phyloP scores from a whole-genome alignment of 352 stramenopile genomes.

The Globisporangium viniferum region DNA sequence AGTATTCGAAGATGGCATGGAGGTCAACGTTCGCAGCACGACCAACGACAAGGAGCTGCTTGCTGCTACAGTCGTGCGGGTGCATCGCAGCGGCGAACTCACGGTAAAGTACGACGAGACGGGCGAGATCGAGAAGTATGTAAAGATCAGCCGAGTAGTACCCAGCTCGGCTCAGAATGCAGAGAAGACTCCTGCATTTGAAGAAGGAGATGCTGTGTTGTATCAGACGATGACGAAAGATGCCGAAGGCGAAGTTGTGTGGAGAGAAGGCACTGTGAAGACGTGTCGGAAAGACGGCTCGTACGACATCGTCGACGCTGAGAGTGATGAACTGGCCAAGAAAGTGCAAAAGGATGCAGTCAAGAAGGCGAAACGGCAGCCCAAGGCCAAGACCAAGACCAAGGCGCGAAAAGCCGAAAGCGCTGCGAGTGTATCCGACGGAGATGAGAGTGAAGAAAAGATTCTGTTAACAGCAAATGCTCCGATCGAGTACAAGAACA shows the following conservation, averaged over 20 bases:
- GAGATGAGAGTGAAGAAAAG: slow-evolving; percentile 18
- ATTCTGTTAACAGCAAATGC: slow-evolving; percentile 20
- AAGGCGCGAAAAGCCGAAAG: slow-evolving; percentile 13
- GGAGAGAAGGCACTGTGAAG: slow-evolving; percentile 31
- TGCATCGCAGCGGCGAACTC: slow-evolving; percentile 35
- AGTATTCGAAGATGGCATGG: slow-evolving; percentile 6
- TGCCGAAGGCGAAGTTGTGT: slow-evolving; percentile 18
- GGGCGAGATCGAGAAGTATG: slow-evolving; percentile 36
- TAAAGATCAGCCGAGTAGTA: slow-evolving; percentile 15
- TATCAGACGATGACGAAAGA: slow-evolving; percentile 11
- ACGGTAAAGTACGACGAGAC: slow-evolving; percentile 33
- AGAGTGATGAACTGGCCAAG: slow-evolving; percentile 27
- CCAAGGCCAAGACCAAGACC: slow-evolving; percentile 11
- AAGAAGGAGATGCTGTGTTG: slow-evolving; percentile 24
- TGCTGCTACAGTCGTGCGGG: slow-evolving; percentile 27
- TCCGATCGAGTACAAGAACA: slow-evolving; percentile 39
- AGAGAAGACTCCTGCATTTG: not conserved
- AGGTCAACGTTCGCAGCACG: slow-evolving; percentile 14
- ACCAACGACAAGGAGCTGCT: slow-evolving; percentile 10
- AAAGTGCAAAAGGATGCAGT: slow-evolving; percentile 24
- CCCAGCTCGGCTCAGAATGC: not conserved
- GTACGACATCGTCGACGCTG: slow-evolving; percentile 32
- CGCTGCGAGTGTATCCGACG: slow-evolving; percentile 13
- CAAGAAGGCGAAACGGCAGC: slow-evolving; percentile 15
- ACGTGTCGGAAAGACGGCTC: slow-evolving; percentile 26